Evolutionary conservation across 2,329 filamentous ascomycete genomes (phyloP).

Genomic region (Colletotrichum echinochloae): DNA sequence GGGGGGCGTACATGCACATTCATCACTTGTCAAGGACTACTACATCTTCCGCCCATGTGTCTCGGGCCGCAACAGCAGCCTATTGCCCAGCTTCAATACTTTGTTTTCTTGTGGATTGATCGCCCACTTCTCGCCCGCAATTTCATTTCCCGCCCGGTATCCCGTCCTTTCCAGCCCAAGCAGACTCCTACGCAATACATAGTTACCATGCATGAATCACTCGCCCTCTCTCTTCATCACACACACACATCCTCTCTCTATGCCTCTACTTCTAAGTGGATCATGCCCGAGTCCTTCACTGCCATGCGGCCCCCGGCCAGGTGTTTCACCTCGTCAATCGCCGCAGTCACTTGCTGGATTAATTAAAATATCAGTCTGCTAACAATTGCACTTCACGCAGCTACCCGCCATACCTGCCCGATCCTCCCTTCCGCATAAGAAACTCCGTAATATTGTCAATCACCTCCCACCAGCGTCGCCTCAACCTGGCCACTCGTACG

Average conservation of each 20-base stretch:
- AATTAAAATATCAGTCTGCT: constrained; percentile 23
- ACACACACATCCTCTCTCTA: too few species aligned
- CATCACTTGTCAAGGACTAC: constrained; percentile 12
- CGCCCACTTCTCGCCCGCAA: constrained; percentile 24
- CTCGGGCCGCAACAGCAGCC: constrained; percentile 29
- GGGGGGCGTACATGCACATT: constrained; percentile 7
- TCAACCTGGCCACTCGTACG: constrained; percentile 25
- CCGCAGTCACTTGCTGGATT: constrained; percentile 21
- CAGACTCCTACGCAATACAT: constrained; percentile 22
- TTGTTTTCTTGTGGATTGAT: constrained; percentile 16
- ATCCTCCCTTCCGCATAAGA: constrained; percentile 28
- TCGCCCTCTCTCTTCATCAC: not conserved
- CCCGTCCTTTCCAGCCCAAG: not conserved
- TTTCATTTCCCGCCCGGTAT: constrained; percentile 17
- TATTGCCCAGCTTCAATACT: not conserved
- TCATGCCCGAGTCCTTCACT: constrained; percentile 38
- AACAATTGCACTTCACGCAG: constrained; percentile 35
- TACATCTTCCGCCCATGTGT: constrained; percentile 13
- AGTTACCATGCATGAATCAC: constrained; percentile 38
- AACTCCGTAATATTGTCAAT: constrained; percentile 39
- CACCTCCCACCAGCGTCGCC: constrained; percentile 22
- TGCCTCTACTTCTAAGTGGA: constrained; percentile 39
- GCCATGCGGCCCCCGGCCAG: constrained; percentile 40
- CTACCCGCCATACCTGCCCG: constrained; percentile 35
- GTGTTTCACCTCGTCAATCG: constrained; percentile 41